Conservation (phyloP, 2,329 filamentous ascomycete species). For the Sclerotinia borealis region DNA sequence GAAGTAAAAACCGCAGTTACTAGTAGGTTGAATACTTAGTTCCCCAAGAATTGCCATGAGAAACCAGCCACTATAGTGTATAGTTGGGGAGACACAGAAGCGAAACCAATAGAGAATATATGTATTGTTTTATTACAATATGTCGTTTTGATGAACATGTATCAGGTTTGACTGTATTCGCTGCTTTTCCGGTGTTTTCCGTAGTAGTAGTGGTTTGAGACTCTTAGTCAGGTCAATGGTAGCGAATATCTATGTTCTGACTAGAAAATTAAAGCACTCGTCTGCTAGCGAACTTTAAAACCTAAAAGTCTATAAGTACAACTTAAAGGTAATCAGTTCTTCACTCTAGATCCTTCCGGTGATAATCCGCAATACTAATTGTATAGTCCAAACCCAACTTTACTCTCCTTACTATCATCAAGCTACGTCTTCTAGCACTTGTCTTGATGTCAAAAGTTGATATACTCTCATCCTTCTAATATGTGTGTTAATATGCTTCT, state of each 20-base stretch:
- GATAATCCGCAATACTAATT: no score
- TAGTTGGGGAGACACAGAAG: no score
- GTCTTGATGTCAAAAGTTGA: no score
- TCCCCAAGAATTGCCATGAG: rapidly evolving
- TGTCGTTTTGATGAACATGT: neutral
- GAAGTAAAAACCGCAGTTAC: neutral
- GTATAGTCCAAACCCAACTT: no score
- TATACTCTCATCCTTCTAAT: no score
- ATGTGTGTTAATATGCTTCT: no score
- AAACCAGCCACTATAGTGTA: neutral
- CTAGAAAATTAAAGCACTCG: neutral
- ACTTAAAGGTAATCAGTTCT: neutral
- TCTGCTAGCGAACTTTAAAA: neutral
- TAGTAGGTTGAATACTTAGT: neutral
- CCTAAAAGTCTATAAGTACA: no score
- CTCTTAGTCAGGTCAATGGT: neutral
- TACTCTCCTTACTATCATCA: no score
- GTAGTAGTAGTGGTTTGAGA: neutral
- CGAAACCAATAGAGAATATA: no score
- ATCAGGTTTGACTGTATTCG: no score
- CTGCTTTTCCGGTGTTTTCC: neutral
- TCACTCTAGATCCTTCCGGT: no score
- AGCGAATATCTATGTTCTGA: neutral
- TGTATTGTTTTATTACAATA: neutral
- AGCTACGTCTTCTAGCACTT: no score